Base-by-base conservation (phyloP, 441 rosid genomes). In the Flueggea neowawraea region DNA sequence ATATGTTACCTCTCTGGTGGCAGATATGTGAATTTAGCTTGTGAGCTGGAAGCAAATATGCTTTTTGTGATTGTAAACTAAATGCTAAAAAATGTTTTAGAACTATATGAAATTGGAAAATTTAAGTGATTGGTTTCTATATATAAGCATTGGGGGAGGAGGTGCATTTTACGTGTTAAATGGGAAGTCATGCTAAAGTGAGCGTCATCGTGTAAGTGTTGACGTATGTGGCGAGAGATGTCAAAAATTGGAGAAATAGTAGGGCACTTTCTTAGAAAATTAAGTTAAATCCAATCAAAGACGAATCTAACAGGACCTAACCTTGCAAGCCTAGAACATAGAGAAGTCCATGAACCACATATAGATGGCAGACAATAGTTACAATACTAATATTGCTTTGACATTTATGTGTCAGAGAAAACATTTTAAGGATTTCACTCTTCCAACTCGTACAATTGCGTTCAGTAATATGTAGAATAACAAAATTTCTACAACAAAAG, bases 151-250 rank as follows among this genome's bases (percentile, higher is more conserved):
- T 9, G 58, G 51, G 31, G 78, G 70, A 49, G 66, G 48, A 63
- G n/a, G 79, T 14, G 60, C 54, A 64, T 60, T 68, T 72, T 73
- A 56, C 6, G 4, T 13, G 49, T 58, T 14, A 1, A 10, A 12
- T 17, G 16, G 0, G 0, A 14, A 10, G 8, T 1, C 2, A 9
- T 55, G 66, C 82, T 75, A 79, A 59, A 64, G 44, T 73, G 68
- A 43, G 57, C 82, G 16, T 16, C 28, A 9, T 69, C 52, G 53
- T 82, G 74, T 56, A 73, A 10, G 72, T 51, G 79, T 77, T 73
- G 71, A 28, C 79, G 75, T 75, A 52, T 14, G 12, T 36, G 50
- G 50, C 2, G n/a, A 12, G 50, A 47, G 10, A 47, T 36, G 41
- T 36, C 3, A 36, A 36, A 36, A 5, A 36, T 36, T 36, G 10